These are phyloP conservation scores for Violaceomyces palustris DNA, from an alignment of 1,284 basidiomycete species.

Conservation along the genomic window DNA sequence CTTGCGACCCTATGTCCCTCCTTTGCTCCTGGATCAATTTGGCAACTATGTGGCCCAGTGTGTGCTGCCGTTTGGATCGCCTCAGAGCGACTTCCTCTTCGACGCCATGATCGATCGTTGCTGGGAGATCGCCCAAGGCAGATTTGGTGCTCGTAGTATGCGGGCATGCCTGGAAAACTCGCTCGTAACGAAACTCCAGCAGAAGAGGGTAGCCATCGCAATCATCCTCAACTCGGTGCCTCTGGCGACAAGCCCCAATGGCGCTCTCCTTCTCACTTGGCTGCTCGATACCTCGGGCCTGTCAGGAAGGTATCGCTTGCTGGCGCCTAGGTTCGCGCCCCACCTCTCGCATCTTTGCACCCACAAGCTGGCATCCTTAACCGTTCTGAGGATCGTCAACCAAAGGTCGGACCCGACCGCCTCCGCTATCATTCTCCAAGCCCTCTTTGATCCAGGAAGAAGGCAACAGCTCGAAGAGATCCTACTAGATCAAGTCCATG, in stretches of 20 bases:
- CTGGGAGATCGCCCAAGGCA: constrained; percentile 94
- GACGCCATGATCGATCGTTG: constrained; percentile 96
- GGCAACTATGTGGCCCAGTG: constrained; percentile 98
- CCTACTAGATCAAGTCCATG: constrained; percentile 64
- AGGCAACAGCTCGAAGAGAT: constrained; percentile 89
- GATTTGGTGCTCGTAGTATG: constrained; percentile 96
- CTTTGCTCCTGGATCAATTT: constrained; percentile 88
- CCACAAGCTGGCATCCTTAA: constrained; percentile 92
- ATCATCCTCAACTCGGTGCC: constrained; percentile 96
- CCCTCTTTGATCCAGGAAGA: constrained; percentile 59
- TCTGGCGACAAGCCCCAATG: constrained; percentile 94
- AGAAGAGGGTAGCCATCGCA: constrained; percentile 85
- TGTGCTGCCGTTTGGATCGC: constrained; percentile 82
- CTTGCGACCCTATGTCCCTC: constrained; percentile 83
- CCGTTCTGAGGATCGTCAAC: constrained; percentile 66
- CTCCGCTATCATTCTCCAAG: constrained; percentile 43
- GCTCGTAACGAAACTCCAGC: constrained; percentile 58
- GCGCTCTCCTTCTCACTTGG: constrained; percentile 91
- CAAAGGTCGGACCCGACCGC: constrained; percentile 52
- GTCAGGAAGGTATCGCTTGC: constrained; percentile 81
- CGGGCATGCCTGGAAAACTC: constrained; percentile 89
- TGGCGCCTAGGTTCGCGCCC: constrained; percentile 90
- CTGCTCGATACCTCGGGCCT: constrained; percentile 88
- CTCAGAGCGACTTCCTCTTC: constrained; percentile 89
- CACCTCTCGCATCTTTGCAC: constrained; percentile 94